Percentiles rank a stretch among this genome's conserved stretches.
Conservation (phyloP, 2,329 filamentous ascomycete genomes). For the Malbranchea cinnamomea region DNA sequence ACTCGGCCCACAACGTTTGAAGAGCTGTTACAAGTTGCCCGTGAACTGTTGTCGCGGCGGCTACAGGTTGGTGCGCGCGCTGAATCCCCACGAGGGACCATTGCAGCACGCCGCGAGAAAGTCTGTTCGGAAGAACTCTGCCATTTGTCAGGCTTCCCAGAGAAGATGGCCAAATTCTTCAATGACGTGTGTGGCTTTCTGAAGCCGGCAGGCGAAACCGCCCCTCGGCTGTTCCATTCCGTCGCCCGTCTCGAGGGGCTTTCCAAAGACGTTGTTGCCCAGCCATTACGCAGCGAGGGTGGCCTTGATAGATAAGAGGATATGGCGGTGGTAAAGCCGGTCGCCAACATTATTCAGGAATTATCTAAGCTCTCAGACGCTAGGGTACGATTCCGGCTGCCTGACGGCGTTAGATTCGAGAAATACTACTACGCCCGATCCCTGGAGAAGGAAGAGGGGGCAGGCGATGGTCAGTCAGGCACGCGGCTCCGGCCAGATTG, state of each 20-base stretch:
- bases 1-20: conserved; percentile 11
- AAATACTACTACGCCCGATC: too few relatives aligned
- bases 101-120: conserved; percentile 13
- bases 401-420: conserved; percentile 12
- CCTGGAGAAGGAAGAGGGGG: conserved; percentile 6
- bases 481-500: conserved; percentile 11
- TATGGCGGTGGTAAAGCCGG: conserved; percentile 16
- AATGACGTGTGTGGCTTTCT: conserved; percentile 11
- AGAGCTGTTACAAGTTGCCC: conserved; percentile 12
- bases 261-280: conserved; percentile 7
- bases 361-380: conserved; percentile 16
- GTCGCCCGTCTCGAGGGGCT: conserved; percentile 9
- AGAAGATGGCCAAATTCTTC: conserved; percentile 12
- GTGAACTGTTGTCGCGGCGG: conserved; percentile 12
- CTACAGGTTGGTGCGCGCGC: conserved; percentile 12
- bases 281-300: conserved; percentile 15
- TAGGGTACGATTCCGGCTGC: conserved; percentile 13
- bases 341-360: conserved; percentile 15
- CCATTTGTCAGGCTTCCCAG: conserved; percentile 13
- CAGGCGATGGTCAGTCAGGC: conserved; percentile 5
- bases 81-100: conserved; percentile 14
- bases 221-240: conserved; percentile 10
- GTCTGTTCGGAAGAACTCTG: conserved; percentile 14
- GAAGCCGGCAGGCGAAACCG: conserved; percentile 6
- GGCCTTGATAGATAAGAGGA: conserved; percentile 18